Evolutionary conservation across 1,284 basidiomycete genomes (phyloP).

Genomic region (Boletus sp.): DNA sequence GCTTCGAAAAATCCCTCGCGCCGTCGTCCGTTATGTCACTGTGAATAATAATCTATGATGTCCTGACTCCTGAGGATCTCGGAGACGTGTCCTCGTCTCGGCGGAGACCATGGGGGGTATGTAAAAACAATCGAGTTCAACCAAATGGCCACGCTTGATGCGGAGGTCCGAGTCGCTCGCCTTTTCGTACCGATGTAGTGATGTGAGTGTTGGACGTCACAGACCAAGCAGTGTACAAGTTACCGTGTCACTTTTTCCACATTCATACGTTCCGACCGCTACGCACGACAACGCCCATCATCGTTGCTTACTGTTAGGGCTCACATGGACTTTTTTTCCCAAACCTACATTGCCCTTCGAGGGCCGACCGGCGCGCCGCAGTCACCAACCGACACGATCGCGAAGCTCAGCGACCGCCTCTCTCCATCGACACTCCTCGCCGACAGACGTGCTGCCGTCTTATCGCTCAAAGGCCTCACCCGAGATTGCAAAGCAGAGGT

Average conservation of each 20-base stretch:
- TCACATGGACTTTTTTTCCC: slow-evolving; percentile 75
- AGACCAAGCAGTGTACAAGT: neutral
- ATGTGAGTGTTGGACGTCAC: neutral
- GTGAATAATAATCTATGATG: too few relatives aligned
- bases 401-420: slow-evolving; percentile 84
- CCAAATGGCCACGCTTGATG: too few relatives aligned
- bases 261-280: neutral
- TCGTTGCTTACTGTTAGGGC: neutral
- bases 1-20: too few relatives aligned
- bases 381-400: slow-evolving; percentile 82
- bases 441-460: slow-evolving; percentile 88
- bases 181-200: neutral
- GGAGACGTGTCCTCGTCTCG: neutral
- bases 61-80: neutral
- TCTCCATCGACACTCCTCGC: slow-evolving; percentile 83
- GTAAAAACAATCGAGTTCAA: neutral
- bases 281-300: neutral
- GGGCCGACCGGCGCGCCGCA: slow-evolving; percentile 78
- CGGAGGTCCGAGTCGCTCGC: too few relatives aligned
- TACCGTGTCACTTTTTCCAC: slow-evolving; percentile 1
- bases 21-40: too few relatives aligned
- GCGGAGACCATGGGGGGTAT: neutral
- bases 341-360: slow-evolving; percentile 77
- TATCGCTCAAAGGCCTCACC: slow-evolving; percentile 89
- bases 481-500: slow-evolving; percentile 91